phyloP scores from a whole-genome alignment of 345 rosid genomes.

The Gossypium ekmanianum region DNA sequence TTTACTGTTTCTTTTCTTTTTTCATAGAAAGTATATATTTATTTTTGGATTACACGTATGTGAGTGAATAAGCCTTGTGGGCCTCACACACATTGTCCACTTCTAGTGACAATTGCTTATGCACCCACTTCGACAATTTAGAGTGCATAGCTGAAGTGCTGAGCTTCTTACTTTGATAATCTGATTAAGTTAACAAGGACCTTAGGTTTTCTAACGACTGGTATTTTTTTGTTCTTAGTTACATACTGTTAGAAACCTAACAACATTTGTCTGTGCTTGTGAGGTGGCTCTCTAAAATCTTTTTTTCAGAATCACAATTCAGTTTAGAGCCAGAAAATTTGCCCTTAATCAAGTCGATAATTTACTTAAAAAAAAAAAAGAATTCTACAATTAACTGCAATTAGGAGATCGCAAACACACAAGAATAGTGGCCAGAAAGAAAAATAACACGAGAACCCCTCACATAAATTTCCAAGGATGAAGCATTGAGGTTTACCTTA shows the following conservation, averaged over 20 bases:
- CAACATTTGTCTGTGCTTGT: neutral
- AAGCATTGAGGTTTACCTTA: constrained; percentile 51
- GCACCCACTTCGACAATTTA: neutral
- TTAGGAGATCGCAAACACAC: neutral
- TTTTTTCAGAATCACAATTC: neutral
- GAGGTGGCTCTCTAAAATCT: neutral
- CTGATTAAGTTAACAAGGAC: neutral
- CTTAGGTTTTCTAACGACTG: neutral
- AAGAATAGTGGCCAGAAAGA: neutral
- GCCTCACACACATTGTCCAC: neutral
- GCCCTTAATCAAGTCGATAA: neutral
- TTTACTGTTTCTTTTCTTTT: neutral
- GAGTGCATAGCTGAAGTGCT: neutral
- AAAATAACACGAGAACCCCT: neutral
- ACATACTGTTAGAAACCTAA: neutral
- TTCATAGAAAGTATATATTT: neutral
- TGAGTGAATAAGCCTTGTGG: neutral
- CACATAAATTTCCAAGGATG: constrained; percentile 8
- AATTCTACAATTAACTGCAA: constrained; percentile 2
- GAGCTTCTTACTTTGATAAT: neutral
- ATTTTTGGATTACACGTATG: neutral
- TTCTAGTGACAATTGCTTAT: neutral
- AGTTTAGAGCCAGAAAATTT: constrained; percentile 4
- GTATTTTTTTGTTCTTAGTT: neutral
- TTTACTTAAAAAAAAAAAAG: neutral